These are phyloP conservation scores for Hibiscus trionum DNA, from an alignment of 345 rosid species.

Conservation along the genomic window DNA sequence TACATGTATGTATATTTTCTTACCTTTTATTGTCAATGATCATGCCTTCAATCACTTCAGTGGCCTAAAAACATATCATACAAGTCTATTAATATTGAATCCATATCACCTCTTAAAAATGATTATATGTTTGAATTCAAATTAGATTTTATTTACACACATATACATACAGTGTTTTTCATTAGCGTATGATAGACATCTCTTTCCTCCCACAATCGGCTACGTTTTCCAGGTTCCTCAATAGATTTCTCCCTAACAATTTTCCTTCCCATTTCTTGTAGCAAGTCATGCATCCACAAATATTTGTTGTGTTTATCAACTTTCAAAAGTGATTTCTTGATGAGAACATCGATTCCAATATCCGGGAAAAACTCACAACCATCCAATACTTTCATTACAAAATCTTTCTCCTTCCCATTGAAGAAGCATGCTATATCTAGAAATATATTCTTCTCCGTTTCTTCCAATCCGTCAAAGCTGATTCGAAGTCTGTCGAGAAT, in stretches of 20 bases:
- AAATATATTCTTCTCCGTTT: slow-evolving; percentile 24
- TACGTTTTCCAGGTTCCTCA: slow-evolving; percentile 14
- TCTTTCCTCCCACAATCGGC: slow-evolving; percentile 22
- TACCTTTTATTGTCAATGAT: no score
- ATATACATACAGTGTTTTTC: slow-evolving; percentile 1
- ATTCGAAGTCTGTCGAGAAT: slow-evolving; percentile 21
- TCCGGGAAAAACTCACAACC: slow-evolving; percentile 20
- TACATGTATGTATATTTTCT: no score
- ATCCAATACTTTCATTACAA: slow-evolving; percentile 19
- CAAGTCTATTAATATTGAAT: no score
- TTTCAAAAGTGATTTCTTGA: slow-evolving; percentile 21
- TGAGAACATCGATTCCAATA: slow-evolving; percentile 24
- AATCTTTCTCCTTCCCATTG: slow-evolving; percentile 11
- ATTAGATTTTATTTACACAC: no score
- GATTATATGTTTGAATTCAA: no score
- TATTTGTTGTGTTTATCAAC: not conserved
- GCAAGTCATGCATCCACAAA: slow-evolving; percentile 64
- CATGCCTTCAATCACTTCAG: no score
- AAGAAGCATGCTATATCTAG: slow-evolving; percentile 30
- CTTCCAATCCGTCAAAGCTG: slow-evolving; percentile 33
- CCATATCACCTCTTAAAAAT: no score
- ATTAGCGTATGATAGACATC: slow-evolving; percentile 20
- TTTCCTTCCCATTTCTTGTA: slow-evolving; percentile 66
- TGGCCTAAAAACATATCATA: no score
- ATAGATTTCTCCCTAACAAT: slow-evolving; percentile 18